A percentile compares a stretch with the other conserved stretches of the same genome.
Conservation (phyloP, 2,329 filamentous ascomycete genomes). For the Trichothecium sympodiale region DNA sequence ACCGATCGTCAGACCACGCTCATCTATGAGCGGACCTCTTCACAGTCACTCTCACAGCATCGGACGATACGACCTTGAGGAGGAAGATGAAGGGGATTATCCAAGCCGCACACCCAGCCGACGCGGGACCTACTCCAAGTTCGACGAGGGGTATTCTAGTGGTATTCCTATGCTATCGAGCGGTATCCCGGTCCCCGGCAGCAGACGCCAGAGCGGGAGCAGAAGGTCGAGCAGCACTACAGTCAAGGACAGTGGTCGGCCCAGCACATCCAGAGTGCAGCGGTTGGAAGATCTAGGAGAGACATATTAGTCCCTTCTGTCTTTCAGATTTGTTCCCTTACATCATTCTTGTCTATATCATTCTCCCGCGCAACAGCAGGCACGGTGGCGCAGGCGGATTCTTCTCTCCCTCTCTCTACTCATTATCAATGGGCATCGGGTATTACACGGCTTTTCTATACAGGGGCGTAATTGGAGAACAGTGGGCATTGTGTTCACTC, state of each 20-base stretch:
- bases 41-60: slow-evolving; percentile 49
- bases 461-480: no score
- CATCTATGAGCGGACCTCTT: slow-evolving; percentile 55
- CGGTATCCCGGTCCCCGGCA: slow-evolving; percentile 33
- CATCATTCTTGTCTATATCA: background rate
- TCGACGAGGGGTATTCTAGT: slow-evolving; percentile 29
- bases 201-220: slow-evolving; percentile 31
- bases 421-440: no score
- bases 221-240: slow-evolving; percentile 28
- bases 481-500: no score
- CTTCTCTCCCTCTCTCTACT: no score
- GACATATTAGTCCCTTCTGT: slow-evolving; percentile 30
- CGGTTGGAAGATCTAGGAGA: slow-evolving; percentile 40
- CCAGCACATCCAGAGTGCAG: slow-evolving; percentile 21
- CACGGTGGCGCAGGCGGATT: no score
- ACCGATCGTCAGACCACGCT: slow-evolving; percentile 58
- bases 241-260: slow-evolving; percentile 16
- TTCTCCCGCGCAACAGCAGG: background rate
- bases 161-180: slow-evolving; percentile 30
- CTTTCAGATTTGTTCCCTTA: background rate
- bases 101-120: slow-evolving; percentile 40
- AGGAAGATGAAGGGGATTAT: slow-evolving; percentile 29
- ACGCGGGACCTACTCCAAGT: slow-evolving; percentile 39
- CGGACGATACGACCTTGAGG: slow-evolving; percentile 39
- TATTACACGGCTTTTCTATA: no score